These are phyloP conservation scores for Cinnamomum chago DNA, from an alignment of 164 flowering plant genomes.

Conservation along the genomic window DNA sequence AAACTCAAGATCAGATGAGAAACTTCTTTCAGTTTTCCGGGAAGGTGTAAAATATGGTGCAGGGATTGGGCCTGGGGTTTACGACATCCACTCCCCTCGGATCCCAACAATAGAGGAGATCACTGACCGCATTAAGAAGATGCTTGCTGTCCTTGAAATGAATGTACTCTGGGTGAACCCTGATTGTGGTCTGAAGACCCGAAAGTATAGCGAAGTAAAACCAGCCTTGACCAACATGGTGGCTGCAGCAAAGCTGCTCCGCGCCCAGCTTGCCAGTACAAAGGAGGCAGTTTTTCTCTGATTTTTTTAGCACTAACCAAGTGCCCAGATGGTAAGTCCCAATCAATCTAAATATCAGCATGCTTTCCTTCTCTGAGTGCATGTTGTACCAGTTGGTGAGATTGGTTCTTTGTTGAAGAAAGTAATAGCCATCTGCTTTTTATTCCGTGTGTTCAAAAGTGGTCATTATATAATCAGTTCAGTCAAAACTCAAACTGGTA, in stretches of 20 bases:
- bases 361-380: no score
- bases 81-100: conserved; percentile 93
- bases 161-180: conserved; percentile 96
- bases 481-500: no score
- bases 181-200: conserved; percentile 93
- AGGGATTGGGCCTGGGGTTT: conserved; percentile 95
- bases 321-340: no score
- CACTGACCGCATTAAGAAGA: conserved; percentile 82
- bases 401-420: no score
- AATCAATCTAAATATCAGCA: no score
- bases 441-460: no score
- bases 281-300: conserved; percentile 18
- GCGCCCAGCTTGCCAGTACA: conserved; percentile 64
- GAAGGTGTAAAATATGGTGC: conserved; percentile 93
- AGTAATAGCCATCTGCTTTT: no score
- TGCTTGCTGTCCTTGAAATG: conserved; percentile 89
- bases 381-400: no score
- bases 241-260: conserved; percentile 77
- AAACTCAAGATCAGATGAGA: conserved; percentile 94
- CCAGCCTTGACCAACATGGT: conserved; percentile 86
- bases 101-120: conserved; percentile 86
- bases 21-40: conserved; percentile 92
- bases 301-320: no score
- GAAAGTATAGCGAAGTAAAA: conserved; percentile 82
- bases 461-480: no score